Base-by-base conservation (phyloP, 768 basidiomycete genomes). In the Xerocomellus chrysenteron region DNA sequence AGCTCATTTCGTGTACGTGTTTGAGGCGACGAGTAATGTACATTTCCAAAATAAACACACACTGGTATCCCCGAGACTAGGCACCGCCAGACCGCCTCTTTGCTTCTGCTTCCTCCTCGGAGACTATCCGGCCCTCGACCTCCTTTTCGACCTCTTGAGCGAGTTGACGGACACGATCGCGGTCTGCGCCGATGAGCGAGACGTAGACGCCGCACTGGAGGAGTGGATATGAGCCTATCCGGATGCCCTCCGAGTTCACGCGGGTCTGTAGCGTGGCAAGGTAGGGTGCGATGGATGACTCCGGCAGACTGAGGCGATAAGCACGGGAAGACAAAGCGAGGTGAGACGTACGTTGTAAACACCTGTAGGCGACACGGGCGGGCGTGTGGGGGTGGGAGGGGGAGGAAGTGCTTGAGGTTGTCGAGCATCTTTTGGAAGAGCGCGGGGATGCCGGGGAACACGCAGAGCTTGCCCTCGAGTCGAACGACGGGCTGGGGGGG, bases 381-480 rank as follows among this genome's bases (percentile, higher is more conserved):
- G 64, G 87, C 82, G 32, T 77, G 75, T 10, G 79, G 75, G 0
- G 92, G 90, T 14, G 94, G 93, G 26, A 98, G 80, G 2, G 91
- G 85, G 1, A 98, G 74, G 68, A 85, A 91, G 10, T 83, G 83
- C 14, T 82, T 82, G 21, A 95, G 75, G 19, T 80, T 84, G 52
- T 85, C 80, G 36, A 97, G 74, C 79, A 98, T 87, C 70, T 82
- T 83, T 64, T 88, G 84, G 74, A 95, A 96, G 32, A 96, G 78
- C 4, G 78, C 73, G 0, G 95, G 95, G 44, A 97, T 92, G 32
- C 95, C 95, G 0, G 95, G 95, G 73, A 98, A 87, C 28, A 98
- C 78, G 72, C 92, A 96, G 16, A 97, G 78, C 74, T 91, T 95
- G 24, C 90, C 88, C 63, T 83, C 83, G 3, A 97, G 77, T 17